Base-by-base conservation (phyloP, 2,329 filamentous ascomycete species). In the Exophiala dermatitidis region DNA sequence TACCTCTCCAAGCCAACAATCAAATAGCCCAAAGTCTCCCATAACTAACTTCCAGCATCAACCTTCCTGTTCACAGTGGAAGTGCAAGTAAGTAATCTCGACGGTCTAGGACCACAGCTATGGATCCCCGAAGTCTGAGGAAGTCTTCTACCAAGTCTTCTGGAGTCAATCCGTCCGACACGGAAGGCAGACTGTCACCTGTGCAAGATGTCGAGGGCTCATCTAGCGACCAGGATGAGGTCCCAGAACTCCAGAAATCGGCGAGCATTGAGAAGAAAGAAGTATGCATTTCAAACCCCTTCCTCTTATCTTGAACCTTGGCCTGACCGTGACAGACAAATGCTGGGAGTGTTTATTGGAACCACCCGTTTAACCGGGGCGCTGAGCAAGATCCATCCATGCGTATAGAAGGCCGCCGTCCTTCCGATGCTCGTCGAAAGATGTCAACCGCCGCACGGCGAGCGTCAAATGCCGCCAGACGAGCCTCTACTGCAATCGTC, bases 391-490 rank as follows among this genome's bases (percentile, higher is more conserved):
- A 8, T 29, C 26, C 29, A 7, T 3, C 49, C 10, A 31, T 19
- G 5, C 4, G 4, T 1, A 12, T 38, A n/a, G 19, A n/a, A 8
- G 36, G 7, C 36, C 36, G 36, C 6, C 36, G 36, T 12, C 36
- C 36, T 9, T 38, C 36, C 19, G 36, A 38, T 38, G 2, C 36
- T 38, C 36, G 36, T 8, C 36, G 36, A 12, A 38, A 12, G 36
- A 38, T 38, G 36, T 38, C 36, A 5, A 12, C 5, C 2, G 36
- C 10, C 6, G 36, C 36, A 5, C 36, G 36, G 4, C 36, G 51
- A 19, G 44, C 53, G 50, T 57, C 54, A 26, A 46, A 57, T 6
- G 36, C 30, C 19, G 36, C 52, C 29, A 48, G 52, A 48, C 48
- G 49, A 42, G 52, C 52, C 7, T 58, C 56, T 26, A 36, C 34